Evolutionary conservation across 2,329 filamentous ascomycete species (phyloP).

Genomic region (Colletotrichum sp.): DNA sequence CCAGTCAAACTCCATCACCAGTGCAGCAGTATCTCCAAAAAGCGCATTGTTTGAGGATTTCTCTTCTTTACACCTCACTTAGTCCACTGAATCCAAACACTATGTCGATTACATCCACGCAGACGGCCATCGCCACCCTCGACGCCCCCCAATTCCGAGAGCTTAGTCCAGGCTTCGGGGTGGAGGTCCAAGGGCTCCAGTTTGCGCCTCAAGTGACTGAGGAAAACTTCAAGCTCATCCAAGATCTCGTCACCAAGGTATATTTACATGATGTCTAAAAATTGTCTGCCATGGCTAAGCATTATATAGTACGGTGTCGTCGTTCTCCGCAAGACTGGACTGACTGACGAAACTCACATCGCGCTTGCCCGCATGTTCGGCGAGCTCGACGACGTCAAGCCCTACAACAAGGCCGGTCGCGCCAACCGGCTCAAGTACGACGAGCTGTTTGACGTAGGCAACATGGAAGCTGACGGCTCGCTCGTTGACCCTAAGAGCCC

Average conservation of each 20-base stretch:
- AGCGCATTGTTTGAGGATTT: no score
- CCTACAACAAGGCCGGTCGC: conserved; percentile 50
- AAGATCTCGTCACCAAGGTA: background rate
- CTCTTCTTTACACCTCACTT: no score
- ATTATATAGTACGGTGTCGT: conserved; percentile 53
- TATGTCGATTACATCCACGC: background rate
- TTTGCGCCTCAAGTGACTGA: no score
- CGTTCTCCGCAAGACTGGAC: conserved; percentile 53
- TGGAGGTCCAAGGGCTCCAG: background rate
- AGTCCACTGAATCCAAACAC: background rate
- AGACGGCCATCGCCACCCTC: background rate
- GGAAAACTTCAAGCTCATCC: background rate
- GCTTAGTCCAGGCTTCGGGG: background rate
- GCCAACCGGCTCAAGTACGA: conserved; percentile 50
- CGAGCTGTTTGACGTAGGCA: conserved; percentile 63
- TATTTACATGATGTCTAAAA: rapidly evolving
- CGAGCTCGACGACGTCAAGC: conserved; percentile 51
- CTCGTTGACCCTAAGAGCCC: conserved; percentile 34
- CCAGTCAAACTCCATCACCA: rapidly evolving
- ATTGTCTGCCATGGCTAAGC: background rate
- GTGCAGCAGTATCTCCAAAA: background rate
- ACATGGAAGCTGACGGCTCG: conserved; percentile 52
- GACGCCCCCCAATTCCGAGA: background rate
- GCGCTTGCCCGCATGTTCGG: conserved; percentile 55
- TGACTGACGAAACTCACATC: conserved; percentile 57